A percentile compares a stretch with the other conserved stretches of the same genome.
Conservation (phyloP, 2,329 filamentous ascomycete genomes). For the Atkinsonella texensis region DNA sequence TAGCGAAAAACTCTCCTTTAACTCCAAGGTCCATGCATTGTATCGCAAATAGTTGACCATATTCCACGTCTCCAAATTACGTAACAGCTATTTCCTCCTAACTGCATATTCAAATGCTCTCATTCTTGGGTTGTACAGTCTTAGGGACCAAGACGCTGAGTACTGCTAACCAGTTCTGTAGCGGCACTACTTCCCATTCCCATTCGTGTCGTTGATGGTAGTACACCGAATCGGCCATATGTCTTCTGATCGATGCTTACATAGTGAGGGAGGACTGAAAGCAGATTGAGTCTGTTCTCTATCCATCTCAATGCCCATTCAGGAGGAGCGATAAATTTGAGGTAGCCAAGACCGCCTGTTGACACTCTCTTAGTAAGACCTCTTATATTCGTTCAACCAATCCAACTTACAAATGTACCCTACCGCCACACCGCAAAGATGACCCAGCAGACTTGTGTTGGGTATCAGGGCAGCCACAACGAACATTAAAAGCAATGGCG, state of each 20-base stretch:
- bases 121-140: background rate
- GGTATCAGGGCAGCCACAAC: conserved; percentile 68
- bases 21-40: background rate
- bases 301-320: conserved; percentile 82
- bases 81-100: background rate
- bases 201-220: conserved; percentile 46
- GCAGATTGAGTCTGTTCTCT: conserved; percentile 75
- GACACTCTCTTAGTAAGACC: too few relatives aligned
- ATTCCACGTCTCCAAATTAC: background rate
- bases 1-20: background rate
- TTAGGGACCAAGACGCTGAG: conserved; percentile 60
- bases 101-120: background rate
- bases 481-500: conserved; percentile 66
- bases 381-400: background rate
- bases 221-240: conserved; percentile 80
- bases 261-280: conserved; percentile 78
- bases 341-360: conserved; percentile 70
- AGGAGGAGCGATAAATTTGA: conserved; percentile 80
- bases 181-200: conserved; percentile 29
- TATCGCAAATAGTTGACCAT: background rate
- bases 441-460: conserved; percentile 72
- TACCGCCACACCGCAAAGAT: conserved; percentile 69
- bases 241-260: conserved; percentile 94
- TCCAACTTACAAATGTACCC: conserved; percentile 68
- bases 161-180: conserved; percentile 47